Conservation (phyloP, 345 rosid species). For the Camelina hispida region DNA sequence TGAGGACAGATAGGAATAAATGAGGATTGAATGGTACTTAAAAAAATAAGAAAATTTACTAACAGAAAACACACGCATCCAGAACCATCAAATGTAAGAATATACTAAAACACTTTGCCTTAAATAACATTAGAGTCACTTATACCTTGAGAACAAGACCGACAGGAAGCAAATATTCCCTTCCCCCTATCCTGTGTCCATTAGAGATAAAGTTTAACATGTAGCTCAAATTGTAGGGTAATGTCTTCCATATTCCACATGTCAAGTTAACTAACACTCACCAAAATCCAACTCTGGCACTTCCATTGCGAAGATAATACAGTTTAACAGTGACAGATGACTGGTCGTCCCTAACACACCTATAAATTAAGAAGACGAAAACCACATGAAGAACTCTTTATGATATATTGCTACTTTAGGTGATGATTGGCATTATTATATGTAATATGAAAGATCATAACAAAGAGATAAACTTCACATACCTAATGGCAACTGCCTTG, state of each 20-base stretch:
- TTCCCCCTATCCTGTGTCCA: constrained; percentile 74
- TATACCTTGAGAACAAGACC: constrained; percentile 88
- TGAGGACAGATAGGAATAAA: constrained; percentile 6
- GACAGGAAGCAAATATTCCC: constrained; percentile 88
- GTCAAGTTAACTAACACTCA: constrained; percentile 47
- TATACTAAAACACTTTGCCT: not conserved
- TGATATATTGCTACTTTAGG: constrained; percentile 24
- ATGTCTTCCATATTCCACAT: constrained; percentile 27
- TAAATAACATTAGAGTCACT: constrained; percentile 9
- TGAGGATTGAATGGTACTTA: not conserved
- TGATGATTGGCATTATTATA: constrained; percentile 11
- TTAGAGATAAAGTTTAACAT: constrained; percentile 33
- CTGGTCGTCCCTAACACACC: constrained; percentile 92
- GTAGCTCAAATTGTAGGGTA: constrained; percentile 37
- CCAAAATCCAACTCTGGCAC: constrained; percentile 98
- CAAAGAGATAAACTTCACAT: constrained; percentile 26
- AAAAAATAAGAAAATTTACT: not conserved
- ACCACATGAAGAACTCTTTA: constrained; percentile 1
- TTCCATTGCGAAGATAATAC: constrained; percentile 91
- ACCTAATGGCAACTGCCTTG: constrained; percentile 91
- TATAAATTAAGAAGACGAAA: constrained; percentile 42
- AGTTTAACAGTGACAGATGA: constrained; percentile 79
- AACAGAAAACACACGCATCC: not conserved
- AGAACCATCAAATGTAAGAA: constrained; percentile 3
- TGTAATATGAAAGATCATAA: constrained; percentile 21